Evolutionary conservation across 257 asterid species (phyloP), one percentile per base, ranked within the genome.

Genomic region (Handroanthus guayacan): DNA sequence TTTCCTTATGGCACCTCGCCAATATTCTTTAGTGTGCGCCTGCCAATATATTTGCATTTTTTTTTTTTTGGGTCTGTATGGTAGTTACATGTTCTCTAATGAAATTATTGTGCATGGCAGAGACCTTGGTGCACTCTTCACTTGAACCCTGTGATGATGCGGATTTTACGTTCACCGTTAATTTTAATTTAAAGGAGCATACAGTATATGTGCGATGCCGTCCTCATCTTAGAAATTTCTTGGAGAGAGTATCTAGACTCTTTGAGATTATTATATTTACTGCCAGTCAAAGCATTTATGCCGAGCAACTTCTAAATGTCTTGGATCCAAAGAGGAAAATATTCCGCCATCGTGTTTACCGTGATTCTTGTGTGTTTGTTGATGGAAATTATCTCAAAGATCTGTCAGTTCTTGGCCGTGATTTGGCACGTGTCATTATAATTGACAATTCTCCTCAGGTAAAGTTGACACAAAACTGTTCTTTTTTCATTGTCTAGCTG

Each of bases 401-500:
- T 77, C 89, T 95, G 1, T 86, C 99, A 4, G 92, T 95, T 87
- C 99, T 95, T 80, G 99, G 99, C 71, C 98, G 99, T 72, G 99
- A 95, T 82, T 83, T 95, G 82, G 84, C 96, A 2, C 95, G 71
- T 31, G 97, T 93, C 64, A 87, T 93, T 68, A 95, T 95, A 67
- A 77, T 95, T 5, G 99, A 95, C 72, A 95, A 95, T 87, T 95
- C 99, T 70, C 99, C 99, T 20, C 99, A 93, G 99, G 99, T 93
- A 85, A 58, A 79, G 47, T 68, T 47, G 8, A 31, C 54, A 36
- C 16, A 9, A 48, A 37, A 37, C 37, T 17, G 31, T 47, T 60
- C 39, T 7, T 45, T 68, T 54, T 31, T 43, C 31, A 38, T 67
- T 67, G 5, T 54, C 63, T 69, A 0, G 48, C 67, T 72, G 48